Evolutionary conservation across 176 grass and related monocot species (phyloP).

Genomic region (Zoysia pacifica): DNA sequence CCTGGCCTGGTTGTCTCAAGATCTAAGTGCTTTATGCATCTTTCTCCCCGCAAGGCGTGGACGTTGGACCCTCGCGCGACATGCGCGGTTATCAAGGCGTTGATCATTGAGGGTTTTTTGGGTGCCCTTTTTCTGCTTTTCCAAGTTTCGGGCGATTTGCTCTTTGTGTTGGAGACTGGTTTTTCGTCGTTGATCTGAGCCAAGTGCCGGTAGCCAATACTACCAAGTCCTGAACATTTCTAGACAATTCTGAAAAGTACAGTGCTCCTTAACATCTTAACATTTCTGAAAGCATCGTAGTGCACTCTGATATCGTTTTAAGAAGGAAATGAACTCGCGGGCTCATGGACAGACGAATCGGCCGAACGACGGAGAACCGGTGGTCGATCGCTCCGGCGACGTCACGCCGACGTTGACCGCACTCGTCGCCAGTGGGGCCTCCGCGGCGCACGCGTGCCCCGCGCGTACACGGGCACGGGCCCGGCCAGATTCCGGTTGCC

Average conservation of each 20-base stretch:
- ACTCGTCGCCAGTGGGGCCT: slow-evolving; percentile 9
- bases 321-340: background rate
- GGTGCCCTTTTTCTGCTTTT: background rate
- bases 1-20: slow-evolving; percentile 39
- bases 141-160: slow-evolving; percentile 20
- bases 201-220: background rate
- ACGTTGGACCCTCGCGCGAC: slow-evolving; percentile 26
- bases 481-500: slow-evolving; percentile 46
- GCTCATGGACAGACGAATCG: background rate
- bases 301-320: background rate
- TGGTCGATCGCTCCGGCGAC: background rate
- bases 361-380: background rate
- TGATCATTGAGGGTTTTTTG: slow-evolving; percentile 33
- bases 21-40: slow-evolving; percentile 47
- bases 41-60: background rate
- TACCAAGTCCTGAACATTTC: background rate
- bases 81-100: slow-evolving; percentile 43
- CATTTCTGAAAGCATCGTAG: background rate
- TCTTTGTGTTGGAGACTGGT: background rate
- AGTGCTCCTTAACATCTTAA: background rate
- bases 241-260: background rate
- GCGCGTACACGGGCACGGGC: slow-evolving; percentile 23
- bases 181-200: background rate
- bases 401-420: slow-evolving; percentile 52
- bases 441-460: slow-evolving; percentile 47